phyloP scores from a whole-genome alignment of 179 eudicot species.

The Beta corolliflora region DNA sequence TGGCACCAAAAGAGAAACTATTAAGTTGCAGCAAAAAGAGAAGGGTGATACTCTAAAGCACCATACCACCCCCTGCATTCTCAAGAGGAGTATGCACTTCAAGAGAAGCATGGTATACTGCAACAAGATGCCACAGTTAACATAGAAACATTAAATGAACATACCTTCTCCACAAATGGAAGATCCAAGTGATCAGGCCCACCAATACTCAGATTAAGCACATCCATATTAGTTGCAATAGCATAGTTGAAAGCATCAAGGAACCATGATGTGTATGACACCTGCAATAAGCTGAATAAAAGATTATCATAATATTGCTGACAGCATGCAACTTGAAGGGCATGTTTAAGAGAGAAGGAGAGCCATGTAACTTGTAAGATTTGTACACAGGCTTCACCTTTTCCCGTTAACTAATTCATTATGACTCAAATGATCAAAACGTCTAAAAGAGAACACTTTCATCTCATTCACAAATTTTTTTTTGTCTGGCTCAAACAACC shows the following conservation, averaged over 20 bases:
- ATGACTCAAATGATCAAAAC: too few relatives aligned
- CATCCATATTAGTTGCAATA: slow-evolving; percentile 94
- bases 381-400: slow-evolving; percentile 4
- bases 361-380: too few relatives aligned
- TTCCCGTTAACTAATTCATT: not conserved
- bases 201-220: slow-evolving; percentile 93
- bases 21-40: not conserved
- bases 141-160: slow-evolving; percentile 16
- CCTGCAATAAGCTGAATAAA: slow-evolving; percentile 98
- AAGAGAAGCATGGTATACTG: not conserved
- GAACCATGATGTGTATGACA: slow-evolving; percentile 99
- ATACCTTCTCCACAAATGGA: slow-evolving; percentile 97
- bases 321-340: slow-evolving; percentile 23
- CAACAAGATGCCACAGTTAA: slow-evolving; percentile 9
- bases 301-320: slow-evolving; percentile 73
- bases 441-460: not conserved
- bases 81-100: slow-evolving; percentile 19
- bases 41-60: too few relatives aligned
- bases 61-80: not conserved
- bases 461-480: not conserved
- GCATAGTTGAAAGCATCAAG: slow-evolving; percentile 99
- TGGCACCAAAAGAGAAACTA: too few relatives aligned
- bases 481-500: not conserved
- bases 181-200: slow-evolving; percentile 98
- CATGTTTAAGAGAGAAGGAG: too few relatives aligned